A percentile compares a stretch with the other conserved stretches of the same genome.
These are phyloP conservation scores for Phaeophleospora eucalypticola DNA, from an alignment of 2,329 filamentous ascomycete species.

Conservation along the genomic window DNA sequence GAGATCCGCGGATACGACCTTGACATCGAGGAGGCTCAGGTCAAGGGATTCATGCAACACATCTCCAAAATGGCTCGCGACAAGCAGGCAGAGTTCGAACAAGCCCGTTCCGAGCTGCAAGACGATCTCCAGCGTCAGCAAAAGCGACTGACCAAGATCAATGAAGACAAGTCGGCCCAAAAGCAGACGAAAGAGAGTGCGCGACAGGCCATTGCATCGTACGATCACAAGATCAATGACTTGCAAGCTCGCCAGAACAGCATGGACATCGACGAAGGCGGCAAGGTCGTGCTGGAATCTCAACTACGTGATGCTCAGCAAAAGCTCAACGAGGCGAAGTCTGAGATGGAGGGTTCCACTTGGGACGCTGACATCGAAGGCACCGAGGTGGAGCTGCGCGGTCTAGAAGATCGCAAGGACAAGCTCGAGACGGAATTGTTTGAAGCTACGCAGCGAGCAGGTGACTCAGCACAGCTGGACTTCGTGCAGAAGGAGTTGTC, in stretches of 20 bases:
- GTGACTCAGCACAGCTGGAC: conserved; percentile 79
- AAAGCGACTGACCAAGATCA: conserved; percentile 65
- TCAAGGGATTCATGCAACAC: conserved; percentile 71
- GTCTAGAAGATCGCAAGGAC: conserved; percentile 67
- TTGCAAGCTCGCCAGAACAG: conserved; percentile 66
- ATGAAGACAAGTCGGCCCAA: conserved; percentile 66
- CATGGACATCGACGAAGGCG: conserved; percentile 83
- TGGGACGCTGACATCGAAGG: conserved; percentile 69
- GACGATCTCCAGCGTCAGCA: conserved; percentile 73
- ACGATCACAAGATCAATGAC: conserved; percentile 64
- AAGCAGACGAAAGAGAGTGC: conserved; percentile 71
- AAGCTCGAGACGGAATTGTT: conserved; percentile 75
- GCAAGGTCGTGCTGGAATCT: conserved; percentile 70
- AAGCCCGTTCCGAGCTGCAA: conserved; percentile 66
- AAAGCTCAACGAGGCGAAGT: conserved; percentile 58
- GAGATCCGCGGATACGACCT: conserved; percentile 81
- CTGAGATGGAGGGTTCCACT: conserved; percentile 59
- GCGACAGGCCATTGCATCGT: conserved; percentile 65
- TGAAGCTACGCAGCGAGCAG: conserved; percentile 74
- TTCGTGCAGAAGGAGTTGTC: conserved; percentile 75
- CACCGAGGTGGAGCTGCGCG: conserved; percentile 61
- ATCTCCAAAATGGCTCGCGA: conserved; percentile 72
- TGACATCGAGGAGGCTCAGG: conserved; percentile 67
- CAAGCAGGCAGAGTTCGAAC: conserved; percentile 74
- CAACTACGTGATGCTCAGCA: conserved; percentile 66